Base-by-base conservation (phyloP, 495 filamentous ascomycete genomes). In the Aspergillus baeticus region DNA sequence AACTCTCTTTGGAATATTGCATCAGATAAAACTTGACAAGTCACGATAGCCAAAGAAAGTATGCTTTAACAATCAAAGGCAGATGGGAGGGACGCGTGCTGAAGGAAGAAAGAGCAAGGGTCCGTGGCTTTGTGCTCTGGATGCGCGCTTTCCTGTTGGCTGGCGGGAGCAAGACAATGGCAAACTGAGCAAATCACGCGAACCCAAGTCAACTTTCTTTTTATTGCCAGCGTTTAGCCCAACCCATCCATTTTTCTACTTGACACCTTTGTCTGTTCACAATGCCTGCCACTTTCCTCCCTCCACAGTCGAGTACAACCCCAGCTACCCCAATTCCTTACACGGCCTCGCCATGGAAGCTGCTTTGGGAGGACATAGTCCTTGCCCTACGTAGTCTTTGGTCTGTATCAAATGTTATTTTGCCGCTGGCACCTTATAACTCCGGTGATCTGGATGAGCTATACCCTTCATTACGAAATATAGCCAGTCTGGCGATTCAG, bases 331-430 rank as follows among this genome's bases (percentile, higher is more conserved):
- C 60, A 26, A 43, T 62, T 21, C 55, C 60, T 42, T 87, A 88
- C 63, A 87, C 86, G n/a, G 78, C 80, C 39, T 74, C 80, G 44
- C 85, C 85, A 3, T 72, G 78, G 68, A 68, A 55, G 38, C 69
- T 88, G 38, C 70, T 87, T 20, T 71, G 66, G 54, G 74, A 69
- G 48, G 86, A 89, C 53, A 57, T 87, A 21, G 61, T 66, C 26
- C 76, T 84, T 42, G 79, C 82, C 55, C 65, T 87, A 51, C 65
- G 60, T 8, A 78, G 76, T 57, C 49, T 72, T 31, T 78, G 73
- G 71, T 70, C 77, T 4, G 61, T 85, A 3, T 83, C 81, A 8
- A 75, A 74, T 39, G 71, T 87, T 18, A 22, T 87, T 1, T 66
- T 73, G 20, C 85, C 85, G 5, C 41, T 83, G 69, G 55, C 71